These are phyloP conservation scores for Leishmania major DNA, from an alignment of 208 protist genomes.

Conservation along the genomic window DNA sequence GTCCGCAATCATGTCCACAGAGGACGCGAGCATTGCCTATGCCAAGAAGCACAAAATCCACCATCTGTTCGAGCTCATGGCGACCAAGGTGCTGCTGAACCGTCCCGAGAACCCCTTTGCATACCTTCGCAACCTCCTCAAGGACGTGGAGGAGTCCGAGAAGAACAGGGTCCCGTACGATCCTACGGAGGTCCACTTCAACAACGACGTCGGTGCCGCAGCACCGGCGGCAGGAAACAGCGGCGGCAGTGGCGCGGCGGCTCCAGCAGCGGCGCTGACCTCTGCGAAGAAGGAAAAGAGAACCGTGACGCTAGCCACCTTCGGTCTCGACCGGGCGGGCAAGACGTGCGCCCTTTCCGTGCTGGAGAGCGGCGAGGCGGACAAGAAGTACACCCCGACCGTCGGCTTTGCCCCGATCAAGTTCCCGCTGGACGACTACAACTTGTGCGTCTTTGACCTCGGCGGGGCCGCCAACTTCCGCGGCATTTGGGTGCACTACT, in stretches of 20 bases:
- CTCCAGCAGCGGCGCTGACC: not conserved
- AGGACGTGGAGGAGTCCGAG: slow-evolving; percentile 76
- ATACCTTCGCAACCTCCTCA: slow-evolving; percentile 78
- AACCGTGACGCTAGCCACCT: slow-evolving; percentile 85
- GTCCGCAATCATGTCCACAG: slow-evolving; percentile 48
- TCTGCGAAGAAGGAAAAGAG: slow-evolving; percentile 19
- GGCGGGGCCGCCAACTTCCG: slow-evolving; percentile 90
- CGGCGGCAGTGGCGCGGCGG: not conserved
- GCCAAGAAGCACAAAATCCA: slow-evolving; percentile 91
- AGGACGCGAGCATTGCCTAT: slow-evolving; percentile 78
- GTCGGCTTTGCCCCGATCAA: slow-evolving; percentile 87
- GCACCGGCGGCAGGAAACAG: not conserved
- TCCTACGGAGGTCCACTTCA: slow-evolving; percentile 69
- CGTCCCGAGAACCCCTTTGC: slow-evolving; percentile 87
- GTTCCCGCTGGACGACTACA: slow-evolving; percentile 86
- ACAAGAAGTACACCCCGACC: slow-evolving; percentile 89
- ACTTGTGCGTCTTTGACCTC: slow-evolving; percentile 92
- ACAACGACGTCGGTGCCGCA: slow-evolving; percentile 8
- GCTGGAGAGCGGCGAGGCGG: slow-evolving; percentile 95
- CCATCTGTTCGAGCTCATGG: slow-evolving; percentile 91
- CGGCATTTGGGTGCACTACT: slow-evolving; percentile 93
- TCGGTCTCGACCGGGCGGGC: slow-evolving; percentile 93
- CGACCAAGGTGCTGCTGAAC: slow-evolving; percentile 84
- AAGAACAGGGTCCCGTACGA: slow-evolving; percentile 83
- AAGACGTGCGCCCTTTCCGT: slow-evolving; percentile 99